Conservation (phyloP, 2,329 filamentous ascomycete genomes). For the Talaromyces sp. region DNA sequence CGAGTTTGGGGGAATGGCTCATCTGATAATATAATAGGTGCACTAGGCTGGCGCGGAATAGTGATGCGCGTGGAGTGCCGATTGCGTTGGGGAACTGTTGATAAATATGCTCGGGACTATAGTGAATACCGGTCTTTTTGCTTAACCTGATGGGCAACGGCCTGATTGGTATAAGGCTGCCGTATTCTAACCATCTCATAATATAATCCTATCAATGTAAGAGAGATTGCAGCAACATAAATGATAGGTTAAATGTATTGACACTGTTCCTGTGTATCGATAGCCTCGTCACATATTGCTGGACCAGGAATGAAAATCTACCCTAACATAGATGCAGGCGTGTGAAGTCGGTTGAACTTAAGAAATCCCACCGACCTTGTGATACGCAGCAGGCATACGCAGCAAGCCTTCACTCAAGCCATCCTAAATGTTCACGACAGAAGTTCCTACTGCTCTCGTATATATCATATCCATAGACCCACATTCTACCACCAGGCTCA, state of each 20-base stretch:
- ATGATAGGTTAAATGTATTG: background rate
- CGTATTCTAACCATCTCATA: background rate
- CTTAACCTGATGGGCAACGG: background rate
- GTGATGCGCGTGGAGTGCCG: background rate
- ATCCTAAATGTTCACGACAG: background rate
- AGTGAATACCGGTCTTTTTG: background rate
- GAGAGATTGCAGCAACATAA: background rate
- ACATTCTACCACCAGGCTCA: constrained; percentile 7
- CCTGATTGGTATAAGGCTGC: background rate
- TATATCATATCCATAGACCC: constrained; percentile 7
- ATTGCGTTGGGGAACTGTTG: background rate
- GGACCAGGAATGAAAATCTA: background rate
- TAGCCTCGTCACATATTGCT: background rate
- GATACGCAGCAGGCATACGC: background rate
- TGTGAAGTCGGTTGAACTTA: background rate
- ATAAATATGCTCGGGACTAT: background rate
- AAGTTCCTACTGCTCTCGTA: background rate
- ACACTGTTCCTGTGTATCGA: background rate
- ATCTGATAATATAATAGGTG: background rate
- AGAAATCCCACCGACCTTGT: background rate
- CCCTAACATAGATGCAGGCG: background rate
- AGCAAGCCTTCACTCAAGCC: background rate
- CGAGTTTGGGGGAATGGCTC: background rate
- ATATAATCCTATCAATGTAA: background rate
- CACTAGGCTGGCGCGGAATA: background rate